Evolutionary conservation across 192 early-diverging fungal species (phyloP), one percentile per base, ranked within the genome.

Genomic region (Rhizophagus clarus): DNA sequence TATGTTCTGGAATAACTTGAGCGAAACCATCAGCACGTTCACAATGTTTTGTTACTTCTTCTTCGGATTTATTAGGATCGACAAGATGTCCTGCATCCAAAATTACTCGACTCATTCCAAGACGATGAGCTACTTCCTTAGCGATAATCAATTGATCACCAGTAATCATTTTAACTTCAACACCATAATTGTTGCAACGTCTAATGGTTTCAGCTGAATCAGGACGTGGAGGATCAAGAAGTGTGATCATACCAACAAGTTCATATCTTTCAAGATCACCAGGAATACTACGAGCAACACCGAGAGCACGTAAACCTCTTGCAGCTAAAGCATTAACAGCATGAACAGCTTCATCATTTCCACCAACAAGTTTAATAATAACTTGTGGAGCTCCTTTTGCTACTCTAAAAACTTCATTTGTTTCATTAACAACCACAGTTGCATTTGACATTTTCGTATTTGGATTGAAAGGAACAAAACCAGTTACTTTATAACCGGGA

Each of bases 1-100:
- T 98, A 94, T 98, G 96, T 85, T 98, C 97, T 71, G 97, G 97
- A 86, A 96, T 97, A 42, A 98, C 97, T 83, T 97, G 95, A 22
- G 96, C 97, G 86, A 98, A 98, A 72, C 97, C 97, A 85, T 98
- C 97, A 20, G 94, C 94, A 73, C 95, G 93, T 64, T 91, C 87
- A 79, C 92, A 92, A 82, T 95, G 92, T 83, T 95, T 91, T 64
- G 93, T 95, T 22, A 97, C 86, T 82, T 93, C 92, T 74, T 93
- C 93, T 81, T 98, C 97, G 29, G 87, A 87, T 69, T 89, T 90
- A 75, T 88, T 85, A 20, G 92, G 87, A 81, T 96, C 95, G 12
- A 95, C 92, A 47, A 98, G 88, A 78, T 94, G 93, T 72, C 88
- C 87, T 40, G 96, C 96, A 83, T 97, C 95, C 40, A 98, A 87